phyloP scores from a whole-genome alignment of 371 early-diverging fungal genomes.

The Basidiobolus meristosporus region DNA sequence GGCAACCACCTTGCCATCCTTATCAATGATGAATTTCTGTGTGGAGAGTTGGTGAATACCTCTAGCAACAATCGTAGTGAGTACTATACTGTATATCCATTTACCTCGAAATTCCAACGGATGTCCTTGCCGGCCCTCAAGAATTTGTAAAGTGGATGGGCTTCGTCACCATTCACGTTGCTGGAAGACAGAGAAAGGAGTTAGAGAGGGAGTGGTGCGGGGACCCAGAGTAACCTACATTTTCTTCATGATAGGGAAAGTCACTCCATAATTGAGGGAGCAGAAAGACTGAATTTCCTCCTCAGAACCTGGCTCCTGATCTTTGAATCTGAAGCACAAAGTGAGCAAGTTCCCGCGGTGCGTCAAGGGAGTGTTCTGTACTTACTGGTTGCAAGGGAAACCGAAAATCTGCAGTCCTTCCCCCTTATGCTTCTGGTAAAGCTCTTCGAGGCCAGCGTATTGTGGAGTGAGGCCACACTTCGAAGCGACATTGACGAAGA shows the following conservation, averaged over 20 bases:
- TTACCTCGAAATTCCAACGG: constrained; percentile 55
- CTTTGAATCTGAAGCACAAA: constrained; percentile 12
- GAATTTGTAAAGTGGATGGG: constrained; percentile 49
- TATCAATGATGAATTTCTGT: constrained; percentile 54
- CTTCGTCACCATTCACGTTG: constrained; percentile 65
- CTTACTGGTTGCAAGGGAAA: constrained; percentile 78
- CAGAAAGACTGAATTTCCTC: constrained; percentile 52
- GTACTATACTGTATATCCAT: no score
- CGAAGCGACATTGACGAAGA: constrained; percentile 90
- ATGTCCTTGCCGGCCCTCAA: constrained; percentile 42
- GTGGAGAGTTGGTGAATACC: no score
- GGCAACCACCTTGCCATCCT: constrained; percentile 38
- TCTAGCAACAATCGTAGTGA: no score
- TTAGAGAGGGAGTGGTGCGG: no score
- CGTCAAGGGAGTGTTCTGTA: no score
- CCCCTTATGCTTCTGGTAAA: constrained; percentile 66
- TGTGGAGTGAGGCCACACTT: constrained; percentile 87
- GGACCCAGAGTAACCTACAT: constrained; percentile 1
- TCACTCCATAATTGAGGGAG: constrained; percentile 38
- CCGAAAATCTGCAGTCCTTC: constrained; percentile 53
- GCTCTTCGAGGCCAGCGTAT: constrained; percentile 58
- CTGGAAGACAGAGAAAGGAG: constrained; percentile 3
- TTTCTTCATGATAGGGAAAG: constrained; percentile 72
- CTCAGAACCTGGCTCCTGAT: constrained; percentile 43
- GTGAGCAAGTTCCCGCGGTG: no score